These are phyloP conservation scores for Cronartium quercuum DNA, from an alignment of 1,284 basidiomycete species.

Conservation along the genomic window DNA sequence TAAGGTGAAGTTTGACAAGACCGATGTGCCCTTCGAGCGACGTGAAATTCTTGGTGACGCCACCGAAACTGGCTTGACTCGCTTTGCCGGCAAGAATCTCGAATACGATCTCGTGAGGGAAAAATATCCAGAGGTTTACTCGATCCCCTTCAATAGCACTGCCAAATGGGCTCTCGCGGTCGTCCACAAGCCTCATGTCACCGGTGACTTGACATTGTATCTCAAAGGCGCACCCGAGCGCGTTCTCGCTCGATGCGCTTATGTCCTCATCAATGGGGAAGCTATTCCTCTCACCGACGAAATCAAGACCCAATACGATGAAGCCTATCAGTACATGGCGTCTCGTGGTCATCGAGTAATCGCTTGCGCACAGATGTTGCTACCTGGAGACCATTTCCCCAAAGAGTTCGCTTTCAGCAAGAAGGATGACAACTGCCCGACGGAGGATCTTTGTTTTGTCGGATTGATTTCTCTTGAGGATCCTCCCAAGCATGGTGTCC, in stretches of 20 bases:
- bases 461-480: constrained; percentile 63
- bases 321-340: constrained; percentile 66
- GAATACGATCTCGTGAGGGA: constrained; percentile 58
- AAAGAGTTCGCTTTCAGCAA: constrained; percentile 56
- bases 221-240: constrained; percentile 63
- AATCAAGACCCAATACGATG: constrained; percentile 57
- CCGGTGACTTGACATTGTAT: constrained; percentile 24
- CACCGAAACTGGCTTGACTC: constrained; percentile 62
- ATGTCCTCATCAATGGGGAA: constrained; percentile 57
- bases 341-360: constrained; percentile 65
- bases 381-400: constrained; percentile 55
- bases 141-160: constrained; percentile 65
- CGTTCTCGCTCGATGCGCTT: constrained; percentile 60
- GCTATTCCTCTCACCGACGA: constrained; percentile 56
- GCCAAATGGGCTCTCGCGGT: constrained; percentile 67
- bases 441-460: constrained; percentile 58
- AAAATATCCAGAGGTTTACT: constrained; percentile 58
- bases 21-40: constrained; percentile 60
- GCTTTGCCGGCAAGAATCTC: constrained; percentile 57
- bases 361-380: constrained; percentile 60
- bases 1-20: constrained; percentile 62
- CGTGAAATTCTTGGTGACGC: constrained; percentile 62
- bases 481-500: constrained; percentile 64
- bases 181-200: constrained; percentile 50
- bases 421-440: constrained; percentile 57